phyloP scores from a whole-genome alignment of 1,284 basidiomycete species.

The Ceratobasidium sp. region DNA sequence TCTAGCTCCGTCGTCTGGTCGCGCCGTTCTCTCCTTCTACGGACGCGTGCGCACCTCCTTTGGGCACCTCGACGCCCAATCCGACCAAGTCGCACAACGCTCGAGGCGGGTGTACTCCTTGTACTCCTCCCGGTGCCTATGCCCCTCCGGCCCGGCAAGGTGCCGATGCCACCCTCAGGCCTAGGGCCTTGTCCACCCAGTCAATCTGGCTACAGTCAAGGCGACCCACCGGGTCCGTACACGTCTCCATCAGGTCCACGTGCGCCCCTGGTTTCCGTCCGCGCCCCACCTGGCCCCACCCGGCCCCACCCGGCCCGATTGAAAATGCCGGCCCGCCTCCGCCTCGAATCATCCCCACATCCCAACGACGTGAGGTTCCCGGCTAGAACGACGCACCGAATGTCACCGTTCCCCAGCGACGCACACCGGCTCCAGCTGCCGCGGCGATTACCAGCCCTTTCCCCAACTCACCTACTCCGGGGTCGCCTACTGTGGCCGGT shows the following conservation, averaged over 20 bases:
- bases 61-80: conserved; percentile 2
- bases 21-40: neutral
- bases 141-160: conserved; percentile 42
- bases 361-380: conserved; percentile 68
- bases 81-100: neutral
- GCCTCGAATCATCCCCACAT: conserved; percentile 51
- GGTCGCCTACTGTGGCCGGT: conserved; percentile 50
- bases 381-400: conserved; percentile 93
- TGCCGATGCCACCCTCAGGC: neutral
- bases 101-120: conserved; percentile 14
- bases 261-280: conserved; percentile 42
- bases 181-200: neutral
- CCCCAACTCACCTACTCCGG: conserved; percentile 68
- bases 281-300: no score
- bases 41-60: conserved; percentile 25
- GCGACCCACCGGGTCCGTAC: conserved; percentile 39
- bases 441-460: conserved; percentile 87
- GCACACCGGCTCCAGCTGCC: conserved; percentile 61
- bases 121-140: conserved; percentile 43
- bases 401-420: conserved; percentile 56
- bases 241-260: conserved; percentile 44
- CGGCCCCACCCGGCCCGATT: conserved; percentile 50
- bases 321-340: conserved; percentile 47
- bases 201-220: neutral
- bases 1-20: neutral